Percentiles rank a stretch among this genome's conserved stretches.
phyloP scores from a whole-genome alignment of 306 rosid genomes.

The Vicia faba region DNA sequence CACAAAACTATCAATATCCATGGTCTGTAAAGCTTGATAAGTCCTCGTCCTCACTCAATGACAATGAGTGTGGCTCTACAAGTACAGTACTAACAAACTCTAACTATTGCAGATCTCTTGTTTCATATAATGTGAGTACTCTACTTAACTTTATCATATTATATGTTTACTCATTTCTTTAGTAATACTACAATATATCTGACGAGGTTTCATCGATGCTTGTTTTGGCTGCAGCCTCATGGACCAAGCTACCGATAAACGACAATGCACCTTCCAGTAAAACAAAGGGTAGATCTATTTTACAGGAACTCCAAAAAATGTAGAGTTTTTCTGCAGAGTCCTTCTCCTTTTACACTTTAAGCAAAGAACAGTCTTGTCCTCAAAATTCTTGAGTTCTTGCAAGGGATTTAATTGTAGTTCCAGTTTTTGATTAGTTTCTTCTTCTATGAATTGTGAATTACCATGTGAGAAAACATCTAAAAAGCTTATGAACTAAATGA shows the following conservation, averaged over 20 bases:
- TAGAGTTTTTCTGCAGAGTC: constrained; percentile 22
- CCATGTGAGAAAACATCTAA: constrained; percentile 10
- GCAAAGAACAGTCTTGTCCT: constrained; percentile 19
- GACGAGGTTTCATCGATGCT: constrained; percentile 34
- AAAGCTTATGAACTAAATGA: constrained; percentile 7
- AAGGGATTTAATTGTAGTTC: constrained; percentile 36
- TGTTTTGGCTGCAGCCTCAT: constrained; percentile 54
- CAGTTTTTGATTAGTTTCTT: constrained; percentile 19
- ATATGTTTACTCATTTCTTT: background rate
- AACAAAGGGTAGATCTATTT: constrained; percentile 3
- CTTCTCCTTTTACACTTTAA: background rate
- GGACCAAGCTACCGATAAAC: constrained; percentile 49
- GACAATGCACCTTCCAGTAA: constrained; percentile 25
- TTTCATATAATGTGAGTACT: constrained; percentile 62
- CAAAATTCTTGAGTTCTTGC: constrained; percentile 10
- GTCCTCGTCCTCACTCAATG: constrained; percentile 65
- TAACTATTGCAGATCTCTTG: constrained; percentile 67
- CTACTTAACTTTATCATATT: constrained; percentile 3
- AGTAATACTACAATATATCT: constrained; percentile 10
- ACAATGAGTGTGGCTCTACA: constrained; percentile 85
- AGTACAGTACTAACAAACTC: constrained; percentile 64
- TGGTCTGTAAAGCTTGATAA: constrained; percentile 79
- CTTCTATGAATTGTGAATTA: constrained; percentile 32
- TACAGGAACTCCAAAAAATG: constrained; percentile 12
- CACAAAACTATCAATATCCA: constrained; percentile 71